Evolutionary conservation across 345 rosid genomes (phyloP).

Genomic region (Eucalyptus albens): DNA sequence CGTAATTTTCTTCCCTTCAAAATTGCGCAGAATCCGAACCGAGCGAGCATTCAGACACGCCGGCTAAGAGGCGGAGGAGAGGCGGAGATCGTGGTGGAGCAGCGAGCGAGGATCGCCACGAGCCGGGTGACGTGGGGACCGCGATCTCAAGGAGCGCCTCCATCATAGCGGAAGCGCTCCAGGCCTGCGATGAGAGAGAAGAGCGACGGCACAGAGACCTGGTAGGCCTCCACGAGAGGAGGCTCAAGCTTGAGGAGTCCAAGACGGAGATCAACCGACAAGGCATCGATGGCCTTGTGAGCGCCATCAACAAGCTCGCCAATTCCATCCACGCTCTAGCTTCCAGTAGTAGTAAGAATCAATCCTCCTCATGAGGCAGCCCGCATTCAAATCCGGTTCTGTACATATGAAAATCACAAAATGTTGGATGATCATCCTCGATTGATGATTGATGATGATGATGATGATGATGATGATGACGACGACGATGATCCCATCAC

Average conservation of each 20-base stretch:
- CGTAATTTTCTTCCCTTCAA: neutral
- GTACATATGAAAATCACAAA: neutral
- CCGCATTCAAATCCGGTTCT: neutral
- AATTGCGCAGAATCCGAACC: constrained; percentile 54
- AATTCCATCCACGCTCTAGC: constrained; percentile 68
- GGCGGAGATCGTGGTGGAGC: neutral
- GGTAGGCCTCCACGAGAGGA: constrained; percentile 49
- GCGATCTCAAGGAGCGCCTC: constrained; percentile 72
- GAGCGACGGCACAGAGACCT: constrained; percentile 66
- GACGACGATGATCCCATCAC: neutral
- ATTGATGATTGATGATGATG: neutral
- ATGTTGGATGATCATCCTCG: neutral
- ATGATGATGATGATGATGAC: neutral
- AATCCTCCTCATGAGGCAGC: neutral
- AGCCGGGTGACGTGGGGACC: constrained; percentile 2
- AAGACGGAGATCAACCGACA: constrained; percentile 45
- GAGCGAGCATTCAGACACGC: constrained; percentile 62
- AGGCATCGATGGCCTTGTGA: constrained; percentile 57
- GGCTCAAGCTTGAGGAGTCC: constrained; percentile 57
- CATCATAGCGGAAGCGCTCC: constrained; percentile 69
- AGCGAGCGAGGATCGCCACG: constrained; percentile 12
- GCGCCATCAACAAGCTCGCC: constrained; percentile 80
- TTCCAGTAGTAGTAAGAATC: constrained; percentile 25
- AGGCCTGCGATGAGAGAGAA: constrained; percentile 52
- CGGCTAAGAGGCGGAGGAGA: constrained; percentile 53